Evolutionary conservation across 345 rosid genomes (phyloP).

Genomic region (Luvunga scandens): DNA sequence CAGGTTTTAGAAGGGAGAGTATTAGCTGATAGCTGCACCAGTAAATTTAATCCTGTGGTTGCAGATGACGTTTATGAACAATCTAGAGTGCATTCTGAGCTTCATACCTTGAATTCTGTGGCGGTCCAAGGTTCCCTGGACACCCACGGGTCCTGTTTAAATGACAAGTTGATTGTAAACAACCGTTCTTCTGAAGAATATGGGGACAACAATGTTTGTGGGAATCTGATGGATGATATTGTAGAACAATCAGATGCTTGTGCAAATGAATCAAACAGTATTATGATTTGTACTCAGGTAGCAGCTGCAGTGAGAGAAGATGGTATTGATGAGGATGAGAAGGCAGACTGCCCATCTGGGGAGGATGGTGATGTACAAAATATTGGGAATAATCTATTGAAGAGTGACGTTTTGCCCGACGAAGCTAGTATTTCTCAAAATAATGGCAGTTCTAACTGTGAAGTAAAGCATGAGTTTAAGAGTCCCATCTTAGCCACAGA

Average conservation of each 20-base stretch:
- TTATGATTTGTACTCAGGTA: background rate
- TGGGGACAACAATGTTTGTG: conserved; percentile 11
- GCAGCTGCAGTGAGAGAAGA: conserved; percentile 14
- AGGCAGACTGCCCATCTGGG: conserved; percentile 2
- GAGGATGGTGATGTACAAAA: conserved; percentile 23
- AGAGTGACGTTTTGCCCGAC: conserved; percentile 20
- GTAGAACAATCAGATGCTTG: conserved; percentile 15
- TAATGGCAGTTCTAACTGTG: conserved; percentile 14
- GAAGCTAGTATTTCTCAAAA: conserved; percentile 26
- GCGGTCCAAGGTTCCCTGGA: conserved; percentile 25
- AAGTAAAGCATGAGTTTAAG: conserved; percentile 13
- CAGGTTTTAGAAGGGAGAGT: conserved; percentile 12
- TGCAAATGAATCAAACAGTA: conserved; percentile 18
- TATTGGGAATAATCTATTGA: conserved; percentile 17
- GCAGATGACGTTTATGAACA: conserved; percentile 26
- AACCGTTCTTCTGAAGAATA: conserved; percentile 26
- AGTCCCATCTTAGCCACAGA: background rate
- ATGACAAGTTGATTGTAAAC: conserved; percentile 19
- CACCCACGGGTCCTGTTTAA: conserved; percentile 6
- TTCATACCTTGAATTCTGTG: conserved; percentile 20
- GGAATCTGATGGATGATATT: conserved; percentile 15
- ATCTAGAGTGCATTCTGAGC: conserved; percentile 25
- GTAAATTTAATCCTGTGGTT: conserved; percentile 4
- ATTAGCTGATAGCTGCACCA: conserved; percentile 7
- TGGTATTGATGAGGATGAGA: conserved; percentile 16